Conservation (phyloP, 805 yeast species). For the Candida palmyrensis region DNA sequence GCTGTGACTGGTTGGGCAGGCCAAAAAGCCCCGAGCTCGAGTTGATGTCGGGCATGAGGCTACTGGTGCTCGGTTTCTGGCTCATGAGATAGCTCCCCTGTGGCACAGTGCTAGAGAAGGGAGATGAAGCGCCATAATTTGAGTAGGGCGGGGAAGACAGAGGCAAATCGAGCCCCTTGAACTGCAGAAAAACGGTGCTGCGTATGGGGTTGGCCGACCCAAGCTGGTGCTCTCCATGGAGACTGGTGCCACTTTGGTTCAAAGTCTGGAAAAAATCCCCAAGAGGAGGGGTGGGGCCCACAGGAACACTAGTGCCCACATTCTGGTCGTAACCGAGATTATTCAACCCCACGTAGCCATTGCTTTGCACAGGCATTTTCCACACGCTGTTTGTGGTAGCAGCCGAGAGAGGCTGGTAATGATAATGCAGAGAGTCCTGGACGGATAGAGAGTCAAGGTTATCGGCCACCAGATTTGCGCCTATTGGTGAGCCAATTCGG, state of each 20-base stretch:
- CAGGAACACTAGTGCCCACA: neutral
- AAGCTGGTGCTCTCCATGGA: conserved; percentile 4
- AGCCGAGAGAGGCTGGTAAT: conserved; percentile 2
- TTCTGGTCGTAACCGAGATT: neutral
- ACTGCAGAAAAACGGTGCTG: conserved; percentile 3
- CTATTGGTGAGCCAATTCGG: neutral
- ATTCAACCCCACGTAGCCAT: neutral
- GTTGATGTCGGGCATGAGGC: neutral
- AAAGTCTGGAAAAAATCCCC: conserved; percentile 8
- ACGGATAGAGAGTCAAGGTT: conserved; percentile 2
- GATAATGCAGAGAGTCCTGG: too few relatives aligned
- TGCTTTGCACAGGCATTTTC: neutral
- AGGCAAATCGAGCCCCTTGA: conserved; percentile 4
- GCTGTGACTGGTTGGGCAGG: conserved; percentile 3
- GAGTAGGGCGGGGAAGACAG: conserved; percentile 3
- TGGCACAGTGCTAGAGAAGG: too few relatives aligned
- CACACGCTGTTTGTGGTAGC: conserved; percentile 1
- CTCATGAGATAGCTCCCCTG: conserved; percentile 7
- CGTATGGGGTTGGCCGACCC: conserved; percentile 1
- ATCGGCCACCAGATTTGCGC: neutral
- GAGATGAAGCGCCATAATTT: conserved; percentile 1
- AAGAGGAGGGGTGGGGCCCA: conserved; percentile 1
- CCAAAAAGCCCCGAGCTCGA: conserved; percentile 5
- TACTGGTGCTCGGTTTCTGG: conserved; percentile 1
- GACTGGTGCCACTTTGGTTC: conserved; percentile 10